These are phyloP conservation scores for Fistulifera solaris DNA, from an alignment of 108 stramenopile genomes.

Conservation along the genomic window DNA sequence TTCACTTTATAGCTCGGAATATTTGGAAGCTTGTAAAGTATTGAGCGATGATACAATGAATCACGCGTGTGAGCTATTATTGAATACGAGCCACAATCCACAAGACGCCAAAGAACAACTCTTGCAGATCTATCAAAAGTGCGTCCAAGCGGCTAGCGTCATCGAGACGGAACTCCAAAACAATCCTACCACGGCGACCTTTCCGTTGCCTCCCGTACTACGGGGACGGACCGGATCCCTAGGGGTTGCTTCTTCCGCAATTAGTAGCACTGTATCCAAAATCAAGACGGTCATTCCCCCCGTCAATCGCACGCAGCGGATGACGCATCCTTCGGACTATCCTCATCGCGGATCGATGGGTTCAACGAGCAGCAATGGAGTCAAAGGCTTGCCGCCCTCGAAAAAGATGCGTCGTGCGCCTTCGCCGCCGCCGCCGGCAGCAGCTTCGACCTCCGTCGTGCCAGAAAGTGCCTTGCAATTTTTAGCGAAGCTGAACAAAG, in stretches of 20 bases:
- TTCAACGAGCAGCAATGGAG: too few species aligned
- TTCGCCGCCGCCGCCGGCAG: too few species aligned
- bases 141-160: not conserved
- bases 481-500: conserved; percentile 27
- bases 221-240: too few species aligned
- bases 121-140: conserved; percentile 2
- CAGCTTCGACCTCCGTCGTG: not conserved
- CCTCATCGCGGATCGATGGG: too few species aligned
- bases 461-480: conserved; percentile 24
- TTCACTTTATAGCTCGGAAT: conserved; percentile 6
- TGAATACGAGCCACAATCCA: not conserved
- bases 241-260: not conserved
- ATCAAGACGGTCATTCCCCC: conserved; percentile 1
- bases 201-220: not conserved
- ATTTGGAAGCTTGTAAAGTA: conserved; percentile 17
- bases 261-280: not conserved
- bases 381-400: too few species aligned
- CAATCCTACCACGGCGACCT: not conserved
- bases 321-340: not conserved
- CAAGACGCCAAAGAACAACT: conserved; percentile 3
- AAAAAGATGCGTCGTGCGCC: too few species aligned
- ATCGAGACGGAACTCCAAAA: conserved; percentile 1
- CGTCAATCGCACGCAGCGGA: conserved; percentile 3
- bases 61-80: conserved; percentile 14
- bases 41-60: conserved; percentile 18